Evolutionary conservation across 768 basidiomycete genomes (phyloP).

Genomic region (Hydnomerulius pinastri): DNA sequence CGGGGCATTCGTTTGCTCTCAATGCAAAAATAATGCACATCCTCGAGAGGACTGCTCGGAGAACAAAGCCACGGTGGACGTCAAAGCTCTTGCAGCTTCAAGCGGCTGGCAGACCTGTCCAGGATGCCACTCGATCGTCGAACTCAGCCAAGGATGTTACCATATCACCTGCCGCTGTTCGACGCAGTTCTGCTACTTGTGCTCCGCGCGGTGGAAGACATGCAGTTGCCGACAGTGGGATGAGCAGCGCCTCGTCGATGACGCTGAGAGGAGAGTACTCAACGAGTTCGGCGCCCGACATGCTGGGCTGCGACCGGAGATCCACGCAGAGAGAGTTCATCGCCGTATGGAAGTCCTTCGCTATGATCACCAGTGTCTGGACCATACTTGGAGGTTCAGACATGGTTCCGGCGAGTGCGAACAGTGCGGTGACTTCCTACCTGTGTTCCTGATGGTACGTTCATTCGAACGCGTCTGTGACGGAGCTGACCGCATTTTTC

Average conservation of each 20-base stretch:
- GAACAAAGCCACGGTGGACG: conserved; percentile 42
- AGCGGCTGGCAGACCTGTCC: conserved; percentile 67
- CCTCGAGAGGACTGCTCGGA: conserved; percentile 40
- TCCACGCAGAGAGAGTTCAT: conserved; percentile 20
- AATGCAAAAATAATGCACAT: conserved; percentile 53
- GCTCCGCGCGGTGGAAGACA: conserved; percentile 60
- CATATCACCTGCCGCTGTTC: conserved; percentile 60
- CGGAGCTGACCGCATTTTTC: neutral
- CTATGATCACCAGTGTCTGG: conserved; percentile 54
- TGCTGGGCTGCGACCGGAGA: conserved; percentile 14
- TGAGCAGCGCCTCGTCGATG: conserved; percentile 40
- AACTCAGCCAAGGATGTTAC: conserved; percentile 58
- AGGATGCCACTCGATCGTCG: conserved; percentile 55
- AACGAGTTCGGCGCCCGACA: conserved; percentile 23
- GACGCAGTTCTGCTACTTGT: conserved; percentile 65
- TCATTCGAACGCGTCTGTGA: neutral
- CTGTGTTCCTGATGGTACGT: conserved; percentile 49
- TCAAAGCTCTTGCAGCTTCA: conserved; percentile 46
- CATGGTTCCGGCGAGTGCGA: conserved; percentile 48
- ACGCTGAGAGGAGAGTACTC: conserved; percentile 24
- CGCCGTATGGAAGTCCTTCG: conserved; percentile 40
- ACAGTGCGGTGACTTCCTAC: conserved; percentile 42
- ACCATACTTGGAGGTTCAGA: conserved; percentile 46
- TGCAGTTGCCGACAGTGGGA: conserved; percentile 70
- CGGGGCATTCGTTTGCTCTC: conserved; percentile 39